Evolutionary conservation across 164 flowering plant genomes (phyloP).

Genomic region (Pachysandra terminalis): DNA sequence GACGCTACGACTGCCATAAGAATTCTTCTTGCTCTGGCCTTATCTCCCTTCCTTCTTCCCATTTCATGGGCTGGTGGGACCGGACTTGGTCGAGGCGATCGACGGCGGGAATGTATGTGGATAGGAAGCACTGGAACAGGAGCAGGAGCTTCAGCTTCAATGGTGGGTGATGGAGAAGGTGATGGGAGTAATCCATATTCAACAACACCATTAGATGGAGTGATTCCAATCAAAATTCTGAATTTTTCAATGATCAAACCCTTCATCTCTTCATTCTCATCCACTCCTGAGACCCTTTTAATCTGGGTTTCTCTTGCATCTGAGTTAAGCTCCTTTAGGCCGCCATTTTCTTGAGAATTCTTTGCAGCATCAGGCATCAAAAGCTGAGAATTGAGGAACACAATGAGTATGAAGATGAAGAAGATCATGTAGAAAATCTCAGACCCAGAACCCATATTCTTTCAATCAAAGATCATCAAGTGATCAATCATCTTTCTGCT

Average conservation of each 20-base stretch:
- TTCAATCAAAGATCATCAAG: slow-evolving; percentile 22
- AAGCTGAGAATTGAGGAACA: slow-evolving; percentile 28
- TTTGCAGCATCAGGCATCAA: slow-evolving; percentile 25
- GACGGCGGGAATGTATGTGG: slow-evolving; percentile 30
- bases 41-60: slow-evolving; percentile 16
- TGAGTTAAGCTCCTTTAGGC: slow-evolving; percentile 14
- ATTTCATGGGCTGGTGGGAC: slow-evolving; percentile 18
- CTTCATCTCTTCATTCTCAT: slow-evolving; percentile 23
- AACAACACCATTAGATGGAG: slow-evolving; percentile 6
- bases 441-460: slow-evolving; percentile 35
- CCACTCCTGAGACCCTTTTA: slow-evolving; percentile 31
- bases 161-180: slow-evolving; percentile 46
- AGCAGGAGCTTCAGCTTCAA: slow-evolving; percentile 32
- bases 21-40: slow-evolving; percentile 24
- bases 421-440: slow-evolving; percentile 31
- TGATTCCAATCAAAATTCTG: slow-evolving; percentile 59
- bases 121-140: slow-evolving; percentile 29
- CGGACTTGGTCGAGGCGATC: slow-evolving; percentile 12
- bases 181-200: slow-evolving; percentile 28
- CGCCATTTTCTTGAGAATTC: slow-evolving; percentile 13
- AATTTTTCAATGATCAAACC: slow-evolving; percentile 40
- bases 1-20: slow-evolving; percentile 49
- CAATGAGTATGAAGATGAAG: slow-evolving; percentile 26
- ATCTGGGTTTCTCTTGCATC: slow-evolving; percentile 17
- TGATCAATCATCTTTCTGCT: slow-evolving; percentile 24